These are phyloP conservation scores for Colletotrichum tofieldiae DNA, from an alignment of 2,329 filamentous ascomycete species.

Conservation along the genomic window DNA sequence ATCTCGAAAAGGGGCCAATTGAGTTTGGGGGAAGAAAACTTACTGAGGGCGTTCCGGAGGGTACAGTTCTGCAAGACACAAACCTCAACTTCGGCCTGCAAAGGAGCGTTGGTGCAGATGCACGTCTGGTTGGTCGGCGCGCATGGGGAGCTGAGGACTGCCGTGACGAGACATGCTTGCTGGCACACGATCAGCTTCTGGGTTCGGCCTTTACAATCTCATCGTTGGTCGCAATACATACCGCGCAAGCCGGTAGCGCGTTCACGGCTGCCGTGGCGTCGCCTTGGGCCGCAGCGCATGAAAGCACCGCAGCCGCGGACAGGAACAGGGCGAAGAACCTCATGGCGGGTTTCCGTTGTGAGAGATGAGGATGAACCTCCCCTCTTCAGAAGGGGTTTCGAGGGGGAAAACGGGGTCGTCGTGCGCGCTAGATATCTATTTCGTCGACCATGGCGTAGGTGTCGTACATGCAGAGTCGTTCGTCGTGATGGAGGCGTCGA, in stretches of 20 bases:
- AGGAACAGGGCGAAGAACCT: constrained; percentile 34
- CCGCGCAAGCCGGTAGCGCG: constrained; percentile 52
- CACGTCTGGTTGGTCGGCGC: constrained; percentile 49
- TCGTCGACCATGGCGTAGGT: constrained; percentile 33
- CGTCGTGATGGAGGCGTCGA: constrained; percentile 34
- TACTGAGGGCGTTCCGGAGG: constrained; percentile 52
- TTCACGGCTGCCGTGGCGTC: constrained; percentile 40
- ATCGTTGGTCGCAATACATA: constrained; percentile 42
- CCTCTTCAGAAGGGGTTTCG: constrained; percentile 10
- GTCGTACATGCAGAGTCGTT: constrained; percentile 16
- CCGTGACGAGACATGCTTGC: constrained; percentile 48
- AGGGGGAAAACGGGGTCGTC: neutral
- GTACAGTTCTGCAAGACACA: constrained; percentile 52
- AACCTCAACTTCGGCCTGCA: constrained; percentile 47
- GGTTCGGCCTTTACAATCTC: neutral
- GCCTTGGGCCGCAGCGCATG: constrained; percentile 30
- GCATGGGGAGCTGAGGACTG: constrained; percentile 49
- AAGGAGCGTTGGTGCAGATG: constrained; percentile 49
- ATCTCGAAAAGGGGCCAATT: neutral
- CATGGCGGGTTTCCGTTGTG: constrained; percentile 17
- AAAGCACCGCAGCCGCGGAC: constrained; percentile 32
- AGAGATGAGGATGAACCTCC: constrained; percentile 15
- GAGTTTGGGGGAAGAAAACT: constrained; percentile 28
- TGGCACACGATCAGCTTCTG: constrained; percentile 29
- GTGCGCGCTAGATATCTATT: constrained; percentile 33